phyloP scores from a whole-genome alignment of 768 basidiomycete genomes.

The Chalciporus chontae region DNA sequence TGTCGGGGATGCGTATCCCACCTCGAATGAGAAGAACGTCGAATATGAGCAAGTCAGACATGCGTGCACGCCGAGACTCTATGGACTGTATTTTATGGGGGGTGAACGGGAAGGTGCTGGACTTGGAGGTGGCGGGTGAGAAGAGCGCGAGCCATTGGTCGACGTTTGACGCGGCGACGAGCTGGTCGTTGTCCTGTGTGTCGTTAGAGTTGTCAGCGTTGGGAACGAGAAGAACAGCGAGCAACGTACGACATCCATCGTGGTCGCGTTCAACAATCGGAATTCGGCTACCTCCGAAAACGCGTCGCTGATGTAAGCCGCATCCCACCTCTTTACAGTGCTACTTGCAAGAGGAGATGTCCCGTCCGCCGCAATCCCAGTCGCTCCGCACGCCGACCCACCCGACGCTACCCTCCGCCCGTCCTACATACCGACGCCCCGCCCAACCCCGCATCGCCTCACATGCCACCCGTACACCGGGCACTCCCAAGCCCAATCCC shows the following conservation, averaged over 20 bases:
- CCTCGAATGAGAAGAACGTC: slow-evolving; percentile 69
- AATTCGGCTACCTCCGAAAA: slow-evolving; percentile 7
- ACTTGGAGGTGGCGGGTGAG: slow-evolving; percentile 35
- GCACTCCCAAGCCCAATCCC: slow-evolving; percentile 16
- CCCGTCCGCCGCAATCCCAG: slow-evolving; percentile 2
- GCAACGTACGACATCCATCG: slow-evolving; percentile 29
- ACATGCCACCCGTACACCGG: slow-evolving; percentile 8
- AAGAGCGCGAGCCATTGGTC: slow-evolving; percentile 38
- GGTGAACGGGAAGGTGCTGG: slow-evolving; percentile 57
- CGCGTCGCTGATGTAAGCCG: slow-evolving; percentile 13
- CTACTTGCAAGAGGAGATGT: no score
- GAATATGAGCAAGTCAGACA: slow-evolving; percentile 66
- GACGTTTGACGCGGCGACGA: slow-evolving; percentile 9
- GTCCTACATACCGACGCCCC: slow-evolving; percentile 22
- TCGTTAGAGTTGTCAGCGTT: not conserved
- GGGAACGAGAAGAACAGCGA: slow-evolving; percentile 1
- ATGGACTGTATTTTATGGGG: slow-evolving; percentile 52
- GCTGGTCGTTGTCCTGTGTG: slow-evolving; percentile 15
- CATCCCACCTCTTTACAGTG: no score
- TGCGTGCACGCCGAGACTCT: slow-evolving; percentile 53
- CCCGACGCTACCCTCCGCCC: slow-evolving; percentile 21
- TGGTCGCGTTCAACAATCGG: slow-evolving; percentile 11
- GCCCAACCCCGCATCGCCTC: slow-evolving; percentile 20
- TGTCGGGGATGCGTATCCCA: slow-evolving; percentile 54
- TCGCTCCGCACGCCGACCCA: slow-evolving; percentile 17